Evolutionary conservation across 176 grass and related monocot species (phyloP), one percentile per base, ranked within the genome.

Genomic region (Neostapfia colusana): DNA sequence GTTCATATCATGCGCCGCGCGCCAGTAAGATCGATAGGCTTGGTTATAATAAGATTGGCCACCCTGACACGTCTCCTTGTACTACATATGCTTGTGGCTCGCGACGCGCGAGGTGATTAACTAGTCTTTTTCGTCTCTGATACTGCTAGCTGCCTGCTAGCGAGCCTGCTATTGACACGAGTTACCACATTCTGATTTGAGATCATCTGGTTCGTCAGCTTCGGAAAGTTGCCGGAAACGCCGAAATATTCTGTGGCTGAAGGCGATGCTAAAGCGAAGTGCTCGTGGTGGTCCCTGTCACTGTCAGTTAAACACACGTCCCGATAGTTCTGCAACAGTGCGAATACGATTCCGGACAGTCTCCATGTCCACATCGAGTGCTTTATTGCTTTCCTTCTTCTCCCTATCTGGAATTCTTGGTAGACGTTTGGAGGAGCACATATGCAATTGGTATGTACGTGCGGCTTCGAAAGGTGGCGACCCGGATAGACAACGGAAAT

Each of bases 151-250:
- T 58, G 2, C 10, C 1, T 44, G 31, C 31, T 31, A 6, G 42
- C 42, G 4, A 56, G 61, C 35, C 48, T 27, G 21, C 39, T 49
- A 16, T 37, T 67, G 40, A 46, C 63, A 85, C 70, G 50, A 49
- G 42, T 75, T 37, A n/a, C n/a, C 54, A 62, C 34, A 75, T 36
- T 43, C 42, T 11, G 25, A 46, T 42, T 65, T 68, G 63, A 75
- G 40, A 18, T 80, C 28, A 69, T 51, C 63, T 26, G 23, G 43
- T 70, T 76, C 55, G 63, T 75, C 35, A 75, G 4, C 34, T 63
- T 38, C 10, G 9, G 70, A 63, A 75, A 69, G 63, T 23, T 21
- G 17, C 16, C 24, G 1, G 17, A 11, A 28, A 31, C 56, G 24
- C 7, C 24, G 34, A 16, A 34, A 54, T 23, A 23, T 35, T 31